Conservation (phyloP, 1,284 basidiomycete species). For the Trichosporon asahii region DNA sequence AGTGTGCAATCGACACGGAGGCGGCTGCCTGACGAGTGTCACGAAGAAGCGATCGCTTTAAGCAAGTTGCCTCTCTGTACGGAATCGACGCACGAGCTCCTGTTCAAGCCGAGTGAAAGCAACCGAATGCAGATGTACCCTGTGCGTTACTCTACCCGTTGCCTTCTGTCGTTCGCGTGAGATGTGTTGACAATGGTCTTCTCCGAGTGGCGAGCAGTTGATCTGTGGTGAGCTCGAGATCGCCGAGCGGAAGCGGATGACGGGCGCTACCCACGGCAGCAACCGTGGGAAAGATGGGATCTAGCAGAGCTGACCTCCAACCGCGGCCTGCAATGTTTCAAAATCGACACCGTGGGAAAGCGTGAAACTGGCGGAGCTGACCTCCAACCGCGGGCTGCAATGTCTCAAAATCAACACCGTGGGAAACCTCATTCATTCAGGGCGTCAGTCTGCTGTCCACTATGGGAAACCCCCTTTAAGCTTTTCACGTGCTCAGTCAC, state of each 20-base stretch:
- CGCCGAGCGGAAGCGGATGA: neutral
- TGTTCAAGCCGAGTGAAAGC: neutral
- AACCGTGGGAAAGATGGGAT: neutral
- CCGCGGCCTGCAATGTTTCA: too few relatives aligned
- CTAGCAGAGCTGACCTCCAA: too few relatives aligned
- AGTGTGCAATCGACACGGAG: neutral
- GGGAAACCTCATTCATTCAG: too few relatives aligned
- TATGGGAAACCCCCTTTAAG: too few relatives aligned
- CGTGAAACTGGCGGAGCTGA: too few relatives aligned
- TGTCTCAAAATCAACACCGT: too few relatives aligned
- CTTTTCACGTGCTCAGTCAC: neutral
- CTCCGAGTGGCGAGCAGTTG: neutral
- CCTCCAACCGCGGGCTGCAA: too few relatives aligned
- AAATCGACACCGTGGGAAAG: too few relatives aligned
- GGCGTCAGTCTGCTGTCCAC: too few relatives aligned
- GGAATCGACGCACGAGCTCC: neutral
- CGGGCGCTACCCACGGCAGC: neutral
- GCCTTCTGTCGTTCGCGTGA: neutral
- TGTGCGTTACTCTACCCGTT: neutral
- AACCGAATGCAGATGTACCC: neutral
- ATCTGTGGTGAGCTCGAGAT: neutral
- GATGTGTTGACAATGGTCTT: neutral
- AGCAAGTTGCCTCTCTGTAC: neutral
- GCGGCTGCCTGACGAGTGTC: neutral
- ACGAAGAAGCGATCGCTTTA: neutral